Evolutionary conservation across 2,329 filamentous ascomycete genomes (phyloP), one percentile per base, ranked within the genome.

Genomic region (Fusarium multiceps): DNA sequence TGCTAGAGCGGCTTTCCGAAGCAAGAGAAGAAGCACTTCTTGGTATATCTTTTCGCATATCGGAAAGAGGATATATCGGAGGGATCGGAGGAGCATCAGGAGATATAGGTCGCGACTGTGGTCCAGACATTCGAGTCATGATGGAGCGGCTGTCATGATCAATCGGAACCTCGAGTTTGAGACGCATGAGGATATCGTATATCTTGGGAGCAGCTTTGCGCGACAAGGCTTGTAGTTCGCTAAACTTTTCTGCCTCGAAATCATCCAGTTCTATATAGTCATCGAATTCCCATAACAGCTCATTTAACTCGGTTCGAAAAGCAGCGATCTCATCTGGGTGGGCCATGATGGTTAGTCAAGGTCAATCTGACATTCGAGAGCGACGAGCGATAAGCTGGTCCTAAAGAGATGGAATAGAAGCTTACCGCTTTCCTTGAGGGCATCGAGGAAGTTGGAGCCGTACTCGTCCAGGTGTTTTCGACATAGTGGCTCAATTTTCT

Each of bases 231-330:
- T 85, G 83, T 6, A 88, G 78, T 67, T 85, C 81, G 20, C 79
- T 75, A 56, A 84, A 88, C 64, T 84, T 85, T 20, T 79, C 80
- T 27, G 78, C 75, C n/a, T 88, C 84, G 64, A 88, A 88, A 25
- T 80, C 80, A 34, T 85, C 82, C 16, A 78, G 70, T 51, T 86
- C 83, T 64, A 84, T 76, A 67, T 80, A 87, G 55, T 88, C 86
- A 58, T 89, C 87, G 69, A 89, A 88, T 54, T 86, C 86, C 82
- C 86, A 89, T 9, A 88, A 76, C 25, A 87, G 72, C 48, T 85
- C 82, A 61, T 81, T 84, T 42, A 89, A 78, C 58, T 84, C 80
- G 20, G 80, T 78, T 47, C 86, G 81, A 61, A 82, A 83, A 46
- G 80, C 76, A 55, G 84, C 82, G 55, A 89, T 85, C 34, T 84